phyloP scores from a whole-genome alignment of 1,284 basidiomycete genomes.

The Cryptococcus deneoformans region DNA sequence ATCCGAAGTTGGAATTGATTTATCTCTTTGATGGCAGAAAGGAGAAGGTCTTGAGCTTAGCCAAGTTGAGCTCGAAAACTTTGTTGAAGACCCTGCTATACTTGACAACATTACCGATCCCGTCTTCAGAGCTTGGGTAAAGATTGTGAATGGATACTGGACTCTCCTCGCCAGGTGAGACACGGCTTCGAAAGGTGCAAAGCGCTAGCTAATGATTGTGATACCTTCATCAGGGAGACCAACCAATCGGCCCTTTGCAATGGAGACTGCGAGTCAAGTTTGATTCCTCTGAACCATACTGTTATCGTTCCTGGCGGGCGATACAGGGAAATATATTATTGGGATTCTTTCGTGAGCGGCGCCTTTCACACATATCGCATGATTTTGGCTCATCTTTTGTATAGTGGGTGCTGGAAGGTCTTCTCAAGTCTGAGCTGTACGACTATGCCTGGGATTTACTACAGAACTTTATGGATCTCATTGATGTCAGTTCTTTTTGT shows the following conservation, averaged over 20 bases:
- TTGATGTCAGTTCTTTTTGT: slow-evolving; percentile 52
- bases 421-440: slow-evolving; percentile 73
- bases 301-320: slow-evolving; percentile 83
- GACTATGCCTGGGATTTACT: slow-evolving; percentile 70
- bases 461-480: slow-evolving; percentile 90
- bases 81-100: slow-evolving; percentile 63
- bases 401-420: slow-evolving; percentile 81
- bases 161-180: slow-evolving; percentile 63
- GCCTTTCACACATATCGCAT: background rate
- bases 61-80: slow-evolving; percentile 61
- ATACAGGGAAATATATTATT: slow-evolving; percentile 56
- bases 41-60: slow-evolving; percentile 83
- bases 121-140: slow-evolving; percentile 67
- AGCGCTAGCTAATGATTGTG: background rate
- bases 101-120: slow-evolving; percentile 69
- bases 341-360: slow-evolving; percentile 26
- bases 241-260: slow-evolving; percentile 67
- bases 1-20: background rate
- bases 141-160: slow-evolving; percentile 80
- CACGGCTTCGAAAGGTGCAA: no score
- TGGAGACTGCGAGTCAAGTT: slow-evolving; percentile 68
- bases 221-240: slow-evolving; percentile 51
- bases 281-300: slow-evolving; percentile 85
- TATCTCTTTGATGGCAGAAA: slow-evolving; percentile 30
- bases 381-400: background rate